Evolutionary conservation across 1,139 yeast species (phyloP).

Genomic region (Lodderomyces theae): DNA sequence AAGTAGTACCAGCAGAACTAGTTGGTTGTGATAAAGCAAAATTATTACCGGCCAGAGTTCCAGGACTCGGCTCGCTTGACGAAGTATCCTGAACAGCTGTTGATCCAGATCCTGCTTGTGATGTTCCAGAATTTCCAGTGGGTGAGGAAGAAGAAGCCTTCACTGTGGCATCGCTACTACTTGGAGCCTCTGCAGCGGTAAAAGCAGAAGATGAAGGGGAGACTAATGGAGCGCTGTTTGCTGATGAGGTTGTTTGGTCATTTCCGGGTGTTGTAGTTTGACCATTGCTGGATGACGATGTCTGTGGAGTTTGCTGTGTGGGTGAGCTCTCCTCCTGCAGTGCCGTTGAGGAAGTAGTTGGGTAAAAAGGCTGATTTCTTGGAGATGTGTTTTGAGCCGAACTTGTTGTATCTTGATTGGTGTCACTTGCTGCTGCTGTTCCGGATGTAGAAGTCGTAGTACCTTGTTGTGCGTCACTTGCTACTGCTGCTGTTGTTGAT

Average conservation of each 20-base stretch:
- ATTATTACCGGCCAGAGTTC: neutral
- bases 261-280: neutral
- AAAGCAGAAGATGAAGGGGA: slow-evolving; percentile 1
- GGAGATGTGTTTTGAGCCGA: neutral
- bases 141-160: slow-evolving; percentile 1
- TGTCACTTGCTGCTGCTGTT: too few relatives aligned
- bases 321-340: neutral
- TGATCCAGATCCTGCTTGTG: slow-evolving; percentile 1
- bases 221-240: too few relatives aligned
- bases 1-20: slow-evolving; percentile 4
- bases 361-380: neutral
- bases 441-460: too few relatives aligned
- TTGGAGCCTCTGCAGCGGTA: neutral
- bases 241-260: neutral
- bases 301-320: slow-evolving; percentile 1
- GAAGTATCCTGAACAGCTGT: neutral
- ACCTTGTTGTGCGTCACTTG: too few relatives aligned
- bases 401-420: neutral
- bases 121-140: slow-evolving; percentile 2
- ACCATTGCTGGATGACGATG: neutral
- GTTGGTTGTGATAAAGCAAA: neutral
- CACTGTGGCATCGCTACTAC: neutral
- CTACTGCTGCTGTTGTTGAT: too few relatives aligned
- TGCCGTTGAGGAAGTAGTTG: slow-evolving; percentile 1
- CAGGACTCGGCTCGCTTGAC: slow-evolving; percentile 1